Percentiles rank a stretch among this genome's conserved stretches.
phyloP scores from a whole-genome alignment of 2,329 filamentous ascomycete species.

The Tolypocladium sp. region DNA sequence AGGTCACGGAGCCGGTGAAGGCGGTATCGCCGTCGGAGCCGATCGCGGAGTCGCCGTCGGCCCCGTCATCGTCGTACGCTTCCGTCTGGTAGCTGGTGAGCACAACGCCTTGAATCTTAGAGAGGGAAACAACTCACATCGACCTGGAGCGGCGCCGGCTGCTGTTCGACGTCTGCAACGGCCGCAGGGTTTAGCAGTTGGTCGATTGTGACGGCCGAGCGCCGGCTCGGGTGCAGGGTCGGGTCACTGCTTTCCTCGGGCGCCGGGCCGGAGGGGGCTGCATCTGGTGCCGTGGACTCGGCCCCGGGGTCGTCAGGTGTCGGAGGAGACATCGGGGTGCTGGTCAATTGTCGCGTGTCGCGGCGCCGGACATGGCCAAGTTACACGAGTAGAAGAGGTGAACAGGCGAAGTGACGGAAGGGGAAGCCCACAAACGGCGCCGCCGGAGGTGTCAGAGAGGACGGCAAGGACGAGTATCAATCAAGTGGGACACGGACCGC shows the following conservation, averaged over 20 bases:
- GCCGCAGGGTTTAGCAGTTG: conserved; percentile 8
- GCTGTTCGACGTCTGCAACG: conserved; percentile 7
- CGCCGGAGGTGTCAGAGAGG: too few relatives aligned
- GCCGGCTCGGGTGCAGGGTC: not conserved
- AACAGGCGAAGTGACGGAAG: not conserved
- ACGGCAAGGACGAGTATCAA: not conserved
- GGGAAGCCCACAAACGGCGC: not conserved
- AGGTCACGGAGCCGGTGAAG: conserved; percentile 27
- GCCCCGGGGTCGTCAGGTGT: not conserved
- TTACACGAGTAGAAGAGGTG: not conserved
- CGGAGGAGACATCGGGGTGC: not conserved
- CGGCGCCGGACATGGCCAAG: not conserved
- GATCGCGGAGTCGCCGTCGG: conserved; percentile 23
- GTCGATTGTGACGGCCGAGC: not conserved
- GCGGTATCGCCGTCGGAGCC: conserved; percentile 19
- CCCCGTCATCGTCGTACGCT: conserved; percentile 8
- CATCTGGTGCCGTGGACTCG: not conserved
- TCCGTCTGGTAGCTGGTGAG: conserved; percentile 3
- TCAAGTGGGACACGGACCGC: not conserved
- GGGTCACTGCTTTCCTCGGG: not conserved
- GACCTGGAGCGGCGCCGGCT: conserved; percentile 13
- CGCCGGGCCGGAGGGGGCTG: not conserved
- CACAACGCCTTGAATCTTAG: not conserved
- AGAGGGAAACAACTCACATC: conserved; percentile 8
- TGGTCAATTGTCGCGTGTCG: not conserved